Evolutionary conservation across 2,329 filamentous ascomycete genomes (phyloP).

Genomic region (Lachnellula suecica): DNA sequence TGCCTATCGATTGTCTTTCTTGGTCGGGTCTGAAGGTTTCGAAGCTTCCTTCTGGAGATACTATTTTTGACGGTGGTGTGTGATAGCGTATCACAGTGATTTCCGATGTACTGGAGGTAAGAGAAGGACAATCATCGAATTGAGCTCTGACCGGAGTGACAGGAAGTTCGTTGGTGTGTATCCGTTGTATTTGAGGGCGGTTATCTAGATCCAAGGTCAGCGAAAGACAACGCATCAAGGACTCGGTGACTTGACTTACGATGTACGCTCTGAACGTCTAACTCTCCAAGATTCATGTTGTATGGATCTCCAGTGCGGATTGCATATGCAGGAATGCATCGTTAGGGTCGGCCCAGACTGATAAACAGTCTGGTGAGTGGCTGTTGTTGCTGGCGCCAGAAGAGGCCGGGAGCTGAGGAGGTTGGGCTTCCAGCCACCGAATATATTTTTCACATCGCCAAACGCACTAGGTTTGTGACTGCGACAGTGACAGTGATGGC

Average conservation of each 20-base stretch:
- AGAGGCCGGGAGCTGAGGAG: conserved; percentile 20
- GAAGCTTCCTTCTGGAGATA: conserved; percentile 7
- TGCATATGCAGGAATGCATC: conserved; percentile 31
- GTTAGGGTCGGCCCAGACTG: conserved; percentile 16
- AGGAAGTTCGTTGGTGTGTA: conserved; percentile 18
- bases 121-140: conserved; percentile 24
- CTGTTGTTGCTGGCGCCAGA: conserved; percentile 15
- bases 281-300: conserved; percentile 29
- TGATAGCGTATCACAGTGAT: conserved; percentile 29
- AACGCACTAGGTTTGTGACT: conserved; percentile 14
- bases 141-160: conserved; percentile 22
- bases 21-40: conserved; percentile 15
- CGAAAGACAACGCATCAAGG: conserved; percentile 14
- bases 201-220: conserved; percentile 18
- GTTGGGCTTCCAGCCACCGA: conserved; percentile 24
- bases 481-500: conserved; percentile 12
- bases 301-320: conserved; percentile 19
- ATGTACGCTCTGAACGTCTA: conserved; percentile 23
- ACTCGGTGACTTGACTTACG: conserved; percentile 21
- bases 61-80: conserved; percentile 22
- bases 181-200: conserved; percentile 24
- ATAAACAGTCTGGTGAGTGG: conserved; percentile 24
- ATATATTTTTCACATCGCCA: conserved; percentile 12
- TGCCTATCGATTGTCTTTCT: conserved; percentile 15
- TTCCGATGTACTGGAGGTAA: conserved; percentile 24